phyloP scores from a whole-genome alignment of 2,329 filamentous ascomycete species.

The Knufia petricola region DNA sequence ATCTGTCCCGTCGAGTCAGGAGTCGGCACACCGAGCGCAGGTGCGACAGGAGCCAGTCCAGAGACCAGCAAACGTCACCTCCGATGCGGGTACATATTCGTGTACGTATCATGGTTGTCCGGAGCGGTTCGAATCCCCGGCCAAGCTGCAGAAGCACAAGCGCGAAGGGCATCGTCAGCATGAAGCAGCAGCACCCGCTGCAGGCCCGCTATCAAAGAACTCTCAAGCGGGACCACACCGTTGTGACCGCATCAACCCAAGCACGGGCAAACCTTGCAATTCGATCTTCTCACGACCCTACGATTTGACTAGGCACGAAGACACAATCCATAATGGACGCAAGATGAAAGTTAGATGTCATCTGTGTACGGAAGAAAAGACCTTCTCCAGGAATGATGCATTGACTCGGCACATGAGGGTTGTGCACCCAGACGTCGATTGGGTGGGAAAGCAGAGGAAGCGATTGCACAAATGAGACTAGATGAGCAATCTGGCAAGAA shows the following conservation, averaged over 20 bases:
- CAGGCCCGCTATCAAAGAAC: slow-evolving; percentile 50
- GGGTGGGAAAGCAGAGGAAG: slow-evolving; percentile 52
- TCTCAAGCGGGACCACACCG: slow-evolving; percentile 88
- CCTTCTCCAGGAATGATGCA: slow-evolving; percentile 89
- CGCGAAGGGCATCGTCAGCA: slow-evolving; percentile 79
- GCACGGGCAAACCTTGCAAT: slow-evolving; percentile 88
- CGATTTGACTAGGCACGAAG: slow-evolving; percentile 90
- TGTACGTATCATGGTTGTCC: slow-evolving; percentile 92
- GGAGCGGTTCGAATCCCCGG: slow-evolving; percentile 76
- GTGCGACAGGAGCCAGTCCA: slow-evolving; percentile 24
- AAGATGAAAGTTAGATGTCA: slow-evolving; percentile 93
- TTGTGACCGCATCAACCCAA: slow-evolving; percentile 87
- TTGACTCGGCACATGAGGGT: slow-evolving; percentile 89
- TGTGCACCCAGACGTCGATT: slow-evolving; percentile 80
- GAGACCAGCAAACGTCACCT: slow-evolving; percentile 55
- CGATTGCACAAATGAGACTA: slow-evolving; percentile 15
- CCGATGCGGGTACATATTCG: slow-evolving; percentile 83
- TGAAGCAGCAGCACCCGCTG: slow-evolving; percentile 37
- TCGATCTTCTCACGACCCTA: slow-evolving; percentile 92
- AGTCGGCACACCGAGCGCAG: slow-evolving; percentile 22
- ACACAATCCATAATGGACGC: slow-evolving; percentile 89
- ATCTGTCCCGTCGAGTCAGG: slow-evolving; percentile 20
- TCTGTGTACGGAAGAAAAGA: slow-evolving; percentile 91
- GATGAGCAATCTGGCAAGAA: no score
- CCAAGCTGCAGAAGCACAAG: slow-evolving; percentile 88